Base-by-base conservation (phyloP, 2,329 filamentous ascomycete species). In the Metarhizium album region DNA sequence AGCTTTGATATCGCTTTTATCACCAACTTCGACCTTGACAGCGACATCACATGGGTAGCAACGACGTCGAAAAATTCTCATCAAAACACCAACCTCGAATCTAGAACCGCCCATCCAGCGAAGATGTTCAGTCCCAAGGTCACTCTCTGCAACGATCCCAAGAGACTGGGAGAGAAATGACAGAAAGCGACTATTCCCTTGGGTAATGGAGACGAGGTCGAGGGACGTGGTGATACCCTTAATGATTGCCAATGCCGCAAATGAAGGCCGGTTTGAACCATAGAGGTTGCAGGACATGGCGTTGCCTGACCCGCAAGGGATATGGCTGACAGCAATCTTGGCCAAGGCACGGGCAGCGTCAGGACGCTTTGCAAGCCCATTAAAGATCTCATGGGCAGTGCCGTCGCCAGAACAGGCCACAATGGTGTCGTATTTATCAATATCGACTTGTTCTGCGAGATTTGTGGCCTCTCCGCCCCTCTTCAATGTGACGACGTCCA, bases 281-380 rank as follows among this genome's bases (percentile, higher is more conserved):
- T 88, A 89, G 45, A 94, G 70, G 65, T 96, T 97, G 71, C 86
- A 84, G 55, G 87, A 87, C 82, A 97, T 86, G 22, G 88, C 93
- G 66, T 98, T 98, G 5, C 93, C 93, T 47, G 87, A 93, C 14
- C 93, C 93, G 62, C 90, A 95, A 1, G 93, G 93, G 35, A 98
- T 76, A 62, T 95, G 88, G 22, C 83, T 84, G 2, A 98, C 82
- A 1, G 93, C 87, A 14, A 97, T 70, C 60, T 84, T 86, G 22
- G 75, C 71, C 53, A 98, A 70, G 0, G 91, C 93, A 50, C 77
- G 77, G 31, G 75, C 73, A 20, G 90, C 90, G 67, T 96, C 87
- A 4, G 76, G 63, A 38, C 89, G 83, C 67, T 82, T 84, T 14
- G 80, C 90, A 31, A 98, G 71, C 0, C 93, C 93, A 63, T 98